Evolutionary conservation across 495 filamentous ascomycete genomes (phyloP), one percentile per base, ranked within the genome.

Genomic region (Staphylotrichum tortipilum): DNA sequence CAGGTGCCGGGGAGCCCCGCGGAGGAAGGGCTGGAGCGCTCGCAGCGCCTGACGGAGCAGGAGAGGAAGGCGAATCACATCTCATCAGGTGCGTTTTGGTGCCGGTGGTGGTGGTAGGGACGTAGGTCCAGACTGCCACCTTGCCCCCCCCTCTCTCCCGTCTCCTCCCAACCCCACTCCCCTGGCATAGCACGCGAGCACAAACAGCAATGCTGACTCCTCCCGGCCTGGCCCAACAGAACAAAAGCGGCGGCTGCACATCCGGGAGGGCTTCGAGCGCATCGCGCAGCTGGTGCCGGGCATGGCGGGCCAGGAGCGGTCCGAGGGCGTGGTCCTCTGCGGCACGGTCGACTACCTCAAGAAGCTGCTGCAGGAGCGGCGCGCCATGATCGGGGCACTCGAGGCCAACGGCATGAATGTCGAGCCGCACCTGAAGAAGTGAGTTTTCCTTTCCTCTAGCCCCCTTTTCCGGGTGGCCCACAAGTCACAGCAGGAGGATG

Each of bases 61-160:
- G 84, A 94, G 63, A 94, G 92, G 73, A 94, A 92, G 68, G 80
- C 80, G 52, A 95, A 95, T 57, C 89, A 95, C 61, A 92, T 94
- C 55, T 80, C 79, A 8, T 89, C 85, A 1, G 75, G 75, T 77
- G 57, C 30, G 56, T 19, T 37, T 28, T 28, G 26, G 10, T 34
- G 9, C 31, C 31, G 31, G 31, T 12, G 2, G 26, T 28, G 26
- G n/a, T n/a, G n/a, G n/a, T n/a, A n/a, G n/a, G n/a, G n/a, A n/a
- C n/a, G n/a, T n/a, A n/a, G n/a, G n/a, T n/a, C n/a, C n/a, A n/a
- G n/a, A n/a, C n/a, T n/a, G n/a, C n/a, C n/a, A n/a, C n/a, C n/a
- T n/a, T n/a, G n/a, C n/a, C n/a, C n/a, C n/a, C n/a, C n/a, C n/a
- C n/a, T n/a, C n/a, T n/a, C n/a, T n/a, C n/a, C n/a, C n/a, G n/a